phyloP scores from a whole-genome alignment of 2,329 filamentous ascomycete genomes.

The Microsporum ferrugineum region DNA sequence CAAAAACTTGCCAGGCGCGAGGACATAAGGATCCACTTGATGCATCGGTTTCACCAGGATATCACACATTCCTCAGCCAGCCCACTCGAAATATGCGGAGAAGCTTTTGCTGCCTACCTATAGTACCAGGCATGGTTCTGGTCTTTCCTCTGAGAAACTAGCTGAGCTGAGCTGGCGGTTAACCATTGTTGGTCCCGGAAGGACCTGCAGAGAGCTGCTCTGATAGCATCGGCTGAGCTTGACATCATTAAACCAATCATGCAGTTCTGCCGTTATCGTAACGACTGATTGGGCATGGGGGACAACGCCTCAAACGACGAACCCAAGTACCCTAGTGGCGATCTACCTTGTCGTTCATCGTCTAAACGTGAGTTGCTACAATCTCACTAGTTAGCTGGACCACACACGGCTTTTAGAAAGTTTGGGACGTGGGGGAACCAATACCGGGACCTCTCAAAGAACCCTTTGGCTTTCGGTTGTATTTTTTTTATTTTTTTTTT shows the following conservation, averaged over 20 bases:
- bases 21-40: neutral
- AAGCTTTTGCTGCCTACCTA: neutral
- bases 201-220: neutral
- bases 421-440: neutral
- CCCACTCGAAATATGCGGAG: neutral
- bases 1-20: neutral
- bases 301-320: neutral
- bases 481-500: neutral
- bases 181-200: neutral
- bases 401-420: neutral
- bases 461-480: neutral
- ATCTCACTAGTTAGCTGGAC: neutral
- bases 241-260: neutral
- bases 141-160: neutral
- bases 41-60: neutral
- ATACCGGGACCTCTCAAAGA: neutral
- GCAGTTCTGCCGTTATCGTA: neutral
- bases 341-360: conserved; percentile 2
- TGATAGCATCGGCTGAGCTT: neutral
- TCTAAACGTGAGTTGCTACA: neutral
- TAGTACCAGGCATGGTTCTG: neutral
- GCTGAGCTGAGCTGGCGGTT: neutral
- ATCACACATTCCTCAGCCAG: neutral
- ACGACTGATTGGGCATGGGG: neutral
- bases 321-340: neutral